Conservation (phyloP, 495 filamentous ascomycete species). For the Hyaloscypha bicolor region DNA sequence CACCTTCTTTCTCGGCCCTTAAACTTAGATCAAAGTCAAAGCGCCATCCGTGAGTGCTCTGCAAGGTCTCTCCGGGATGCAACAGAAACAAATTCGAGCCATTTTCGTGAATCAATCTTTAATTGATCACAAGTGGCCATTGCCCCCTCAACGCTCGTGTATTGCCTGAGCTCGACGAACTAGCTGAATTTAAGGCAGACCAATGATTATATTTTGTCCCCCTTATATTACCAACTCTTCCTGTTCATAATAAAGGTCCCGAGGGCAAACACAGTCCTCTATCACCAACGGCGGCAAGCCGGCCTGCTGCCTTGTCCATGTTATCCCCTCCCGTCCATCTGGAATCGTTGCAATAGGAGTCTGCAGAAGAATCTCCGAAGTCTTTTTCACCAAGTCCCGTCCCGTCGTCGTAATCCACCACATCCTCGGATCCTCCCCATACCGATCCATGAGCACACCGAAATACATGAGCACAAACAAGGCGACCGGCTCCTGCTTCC, state of each 20-base stretch:
- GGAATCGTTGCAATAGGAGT: constrained; percentile 6
- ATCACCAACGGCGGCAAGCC: constrained; percentile 8
- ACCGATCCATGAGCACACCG: constrained; percentile 32
- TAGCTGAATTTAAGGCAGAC: too few species aligned
- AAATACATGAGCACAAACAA: constrained; percentile 40
- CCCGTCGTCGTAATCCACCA: constrained; percentile 28
- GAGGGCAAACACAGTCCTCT: background rate
- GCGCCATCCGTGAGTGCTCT: too few species aligned
- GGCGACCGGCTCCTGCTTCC: constrained; percentile 35
- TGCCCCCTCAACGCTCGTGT: too few species aligned
- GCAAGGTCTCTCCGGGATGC: too few species aligned
- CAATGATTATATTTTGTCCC: background rate
- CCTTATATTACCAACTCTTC: background rate
- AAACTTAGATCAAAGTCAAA: too few species aligned
- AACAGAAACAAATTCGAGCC: too few species aligned
- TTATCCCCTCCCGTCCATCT: constrained; percentile 7
- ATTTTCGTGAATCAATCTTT: too few species aligned
- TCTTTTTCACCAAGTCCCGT: constrained; percentile 24
- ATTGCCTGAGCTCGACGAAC: too few species aligned
- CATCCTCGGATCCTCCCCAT: constrained; percentile 13
- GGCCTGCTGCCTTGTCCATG: constrained; percentile 15
- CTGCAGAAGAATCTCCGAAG: constrained; percentile 24
- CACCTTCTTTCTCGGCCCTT: background rate
- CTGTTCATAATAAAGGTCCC: background rate
- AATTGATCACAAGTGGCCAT: too few species aligned